Percentiles rank a stretch among this genome's conserved stretches.
phyloP scores from a whole-genome alignment of 2,329 filamentous ascomycete genomes.

The Gnomoniopsis sp. region DNA sequence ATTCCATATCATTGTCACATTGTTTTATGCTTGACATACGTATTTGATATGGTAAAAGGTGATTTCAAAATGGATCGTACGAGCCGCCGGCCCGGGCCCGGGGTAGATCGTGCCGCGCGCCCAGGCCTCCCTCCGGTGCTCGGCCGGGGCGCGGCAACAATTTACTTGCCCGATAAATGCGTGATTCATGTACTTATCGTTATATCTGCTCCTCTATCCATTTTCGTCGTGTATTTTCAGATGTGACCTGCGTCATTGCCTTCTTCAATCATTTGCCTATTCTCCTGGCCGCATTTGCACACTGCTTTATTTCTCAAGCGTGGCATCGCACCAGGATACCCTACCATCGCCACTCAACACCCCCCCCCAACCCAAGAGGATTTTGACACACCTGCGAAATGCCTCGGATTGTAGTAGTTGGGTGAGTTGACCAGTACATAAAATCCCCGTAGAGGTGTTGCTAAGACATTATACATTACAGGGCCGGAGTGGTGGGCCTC shows the following conservation, averaged over 20 bases:
- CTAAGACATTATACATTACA: conserved; percentile 17
- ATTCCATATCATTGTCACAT: no score
- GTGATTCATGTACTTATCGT: no score
- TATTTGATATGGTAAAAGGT: no score
- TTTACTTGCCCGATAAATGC: neutral
- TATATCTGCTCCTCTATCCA: no score
- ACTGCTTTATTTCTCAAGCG: no score
- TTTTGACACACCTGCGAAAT: conserved; percentile 18
- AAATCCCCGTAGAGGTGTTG: neutral
- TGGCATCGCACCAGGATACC: neutral
- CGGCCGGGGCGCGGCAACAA: neutral
- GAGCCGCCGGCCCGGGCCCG: neutral
- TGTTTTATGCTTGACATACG: no score
- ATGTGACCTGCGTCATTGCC: no score
- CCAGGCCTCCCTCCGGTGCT: neutral
- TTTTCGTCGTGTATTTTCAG: no score
- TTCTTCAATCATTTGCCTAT: no score
- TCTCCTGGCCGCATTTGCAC: no score
- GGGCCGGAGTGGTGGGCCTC: conserved; percentile 49
- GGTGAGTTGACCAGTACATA: conserved; percentile 24
- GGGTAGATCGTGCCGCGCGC: neutral
- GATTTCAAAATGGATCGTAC: neutral
- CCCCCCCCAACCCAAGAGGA: no score
- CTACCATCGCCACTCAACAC: neutral
- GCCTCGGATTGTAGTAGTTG: conserved; percentile 36